Base-by-base conservation (phyloP, 768 basidiomycete genomes). In the Myochromella boudieri region DNA sequence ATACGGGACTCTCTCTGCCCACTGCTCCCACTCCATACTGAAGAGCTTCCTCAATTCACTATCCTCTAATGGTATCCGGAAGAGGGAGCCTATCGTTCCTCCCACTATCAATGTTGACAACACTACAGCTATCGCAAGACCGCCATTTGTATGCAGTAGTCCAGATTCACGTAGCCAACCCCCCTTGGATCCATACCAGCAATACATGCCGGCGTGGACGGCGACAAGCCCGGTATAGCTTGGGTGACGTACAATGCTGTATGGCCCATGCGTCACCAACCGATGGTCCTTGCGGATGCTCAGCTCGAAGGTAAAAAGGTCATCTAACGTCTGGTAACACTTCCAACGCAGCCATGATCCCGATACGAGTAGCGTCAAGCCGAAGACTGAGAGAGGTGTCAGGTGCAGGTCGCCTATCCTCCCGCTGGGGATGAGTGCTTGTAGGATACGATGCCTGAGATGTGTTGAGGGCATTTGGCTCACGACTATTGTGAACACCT, bases 241-340 rank as follows among this genome's bases (percentile, higher is more conserved):
- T 4, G 69, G 67, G 45, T 69, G 68, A 27, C 68, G 68, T 8
- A 68, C 62, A 15, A 62, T 41, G 21, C 47, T 28, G 48, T 69
- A 68, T 6, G 67, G 65, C 0, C 68, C 66, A 1, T 49, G 55
- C 10, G 61, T 67, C 11, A 71, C 46, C 18, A 68, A 54, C 7
- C 43, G 56, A 31, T 63, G 60, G 22, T 58, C 48, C 15, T 53
- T 48, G 21, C 53, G 49, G 12, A 61, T 55, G 49, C 63, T 64
- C 25, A 72, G 54, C 36, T 73, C 64, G 46, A 72, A 73, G 21
- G 72, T 76, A 60, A 74, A 74, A n/a, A 66, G 53, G 14, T 46
- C 26, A 18, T 69, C 72, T 15, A 76, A 58, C 17, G 56, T 55
- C 18, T 49, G 64, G 53, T 67, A 75, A 49, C 68, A 76, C 47